Conservation (phyloP, 306 rosid genomes). For the apple (Malus domestica) region ASM211411v1 NC_041797.1:16082501-16083000, state of each 20-base stretch:
- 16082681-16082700: neutral
- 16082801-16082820: neutral
- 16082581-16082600: neutral
- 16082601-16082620: neutral
- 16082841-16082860: neutral
- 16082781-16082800: too few relatives aligned
- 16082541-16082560: too few relatives aligned
- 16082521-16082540: accelerated
- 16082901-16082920: too few relatives aligned
- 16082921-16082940: too few relatives aligned
- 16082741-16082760: neutral
- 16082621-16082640: neutral
- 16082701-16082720: neutral
- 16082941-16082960: too few relatives aligned
- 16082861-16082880: neutral
- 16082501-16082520: too few relatives aligned
- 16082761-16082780: too few relatives aligned
- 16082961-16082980: too few relatives aligned
- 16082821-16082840: neutral
- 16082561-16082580: too few relatives aligned
- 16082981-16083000: too few relatives aligned
- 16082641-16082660: too few relatives aligned
- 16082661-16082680: neutral
- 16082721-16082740: too few relatives aligned
- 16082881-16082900: neutral